Conservation (phyloP, 1,284 basidiomycete genomes). For the Cryptococcus sp. region DNA sequence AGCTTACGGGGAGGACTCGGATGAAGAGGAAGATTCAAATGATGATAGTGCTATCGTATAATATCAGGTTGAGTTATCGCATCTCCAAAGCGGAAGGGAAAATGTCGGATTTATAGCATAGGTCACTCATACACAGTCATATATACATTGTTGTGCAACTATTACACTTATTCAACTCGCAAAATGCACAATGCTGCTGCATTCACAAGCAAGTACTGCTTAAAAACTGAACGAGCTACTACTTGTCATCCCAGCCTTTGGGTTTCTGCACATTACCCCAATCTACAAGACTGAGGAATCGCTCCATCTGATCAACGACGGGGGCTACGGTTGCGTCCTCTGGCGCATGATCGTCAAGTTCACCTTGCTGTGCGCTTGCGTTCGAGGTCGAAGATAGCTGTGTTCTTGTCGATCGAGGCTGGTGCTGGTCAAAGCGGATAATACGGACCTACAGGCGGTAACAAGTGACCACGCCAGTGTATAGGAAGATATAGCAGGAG, state of each 20-base stretch:
- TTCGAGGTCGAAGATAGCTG: conserved; percentile 1
- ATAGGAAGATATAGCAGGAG: too few relatives aligned
- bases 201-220: too few relatives aligned
- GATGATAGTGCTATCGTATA: conserved; percentile 11
- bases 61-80: background rate
- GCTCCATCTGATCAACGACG: conserved; percentile 27
- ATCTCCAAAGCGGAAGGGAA: too few relatives aligned
- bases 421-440: too few relatives aligned
- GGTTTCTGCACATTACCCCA: conserved; percentile 35
- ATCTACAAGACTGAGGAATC: conserved; percentile 34
- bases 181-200: too few relatives aligned
- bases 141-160: too few relatives aligned
- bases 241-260: conserved; percentile 26
- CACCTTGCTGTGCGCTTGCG: background rate
- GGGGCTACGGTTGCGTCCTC: background rate
- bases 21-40: background rate
- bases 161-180: too few relatives aligned
- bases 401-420: background rate
- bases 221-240: background rate
- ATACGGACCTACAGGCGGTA: too few relatives aligned
- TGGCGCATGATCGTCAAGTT: background rate
- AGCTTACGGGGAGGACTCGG: background rate
- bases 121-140: too few relatives aligned
- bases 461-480: too few relatives aligned
- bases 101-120: too few relatives aligned